Evolutionary conservation across 371 early-diverging fungal species (phyloP).

Genomic region (Cokeromyces recurvatus): DNA sequence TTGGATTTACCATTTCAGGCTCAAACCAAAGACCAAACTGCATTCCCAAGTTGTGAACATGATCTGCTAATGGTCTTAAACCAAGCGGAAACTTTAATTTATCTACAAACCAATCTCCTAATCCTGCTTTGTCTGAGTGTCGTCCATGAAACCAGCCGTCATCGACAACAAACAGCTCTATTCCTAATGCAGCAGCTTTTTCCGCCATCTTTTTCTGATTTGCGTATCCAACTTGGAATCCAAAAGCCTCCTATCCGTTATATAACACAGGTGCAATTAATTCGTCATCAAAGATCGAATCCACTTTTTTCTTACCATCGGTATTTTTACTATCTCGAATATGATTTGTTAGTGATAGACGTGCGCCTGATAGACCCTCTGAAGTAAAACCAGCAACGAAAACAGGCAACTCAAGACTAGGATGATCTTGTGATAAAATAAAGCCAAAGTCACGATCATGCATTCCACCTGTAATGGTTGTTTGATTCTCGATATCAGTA

Average conservation of each 20-base stretch:
- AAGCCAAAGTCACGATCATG: slow-evolving; percentile 31
- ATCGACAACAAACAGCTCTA: slow-evolving; percentile 47
- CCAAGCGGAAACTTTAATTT: slow-evolving; percentile 46
- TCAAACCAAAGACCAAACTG: slow-evolving; percentile 57
- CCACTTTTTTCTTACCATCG: no score
- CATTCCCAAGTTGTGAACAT: slow-evolving; percentile 42
- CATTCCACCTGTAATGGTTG: slow-evolving; percentile 30
- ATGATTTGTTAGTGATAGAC: slow-evolving; percentile 22
- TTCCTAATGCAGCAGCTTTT: slow-evolving; percentile 29
- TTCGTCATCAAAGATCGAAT: no score
- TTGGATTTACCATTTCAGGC: slow-evolving; percentile 42
- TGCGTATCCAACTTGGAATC: slow-evolving; percentile 24
- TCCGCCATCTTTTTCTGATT: slow-evolving; percentile 23
- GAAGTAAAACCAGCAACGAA: slow-evolving; percentile 31
- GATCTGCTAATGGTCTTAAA: slow-evolving; percentile 36
- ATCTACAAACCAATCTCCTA: slow-evolving; percentile 54
- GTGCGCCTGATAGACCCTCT: slow-evolving; percentile 32
- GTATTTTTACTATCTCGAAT: slow-evolving; percentile 1
- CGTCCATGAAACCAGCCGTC: slow-evolving; percentile 52
- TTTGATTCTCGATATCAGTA: slow-evolving; percentile 19
- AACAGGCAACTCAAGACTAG: slow-evolving; percentile 3
- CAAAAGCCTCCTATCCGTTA: slow-evolving; percentile 46
- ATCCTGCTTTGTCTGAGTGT: slow-evolving; percentile 31
- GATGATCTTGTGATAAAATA: slow-evolving; percentile 1
- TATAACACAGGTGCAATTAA: slow-evolving; percentile 26